A percentile compares a stretch with the other conserved stretches of the same genome.
Conservation (phyloP, 2,329 filamentous ascomycete genomes). For the Trichoderma koningii region DNA sequence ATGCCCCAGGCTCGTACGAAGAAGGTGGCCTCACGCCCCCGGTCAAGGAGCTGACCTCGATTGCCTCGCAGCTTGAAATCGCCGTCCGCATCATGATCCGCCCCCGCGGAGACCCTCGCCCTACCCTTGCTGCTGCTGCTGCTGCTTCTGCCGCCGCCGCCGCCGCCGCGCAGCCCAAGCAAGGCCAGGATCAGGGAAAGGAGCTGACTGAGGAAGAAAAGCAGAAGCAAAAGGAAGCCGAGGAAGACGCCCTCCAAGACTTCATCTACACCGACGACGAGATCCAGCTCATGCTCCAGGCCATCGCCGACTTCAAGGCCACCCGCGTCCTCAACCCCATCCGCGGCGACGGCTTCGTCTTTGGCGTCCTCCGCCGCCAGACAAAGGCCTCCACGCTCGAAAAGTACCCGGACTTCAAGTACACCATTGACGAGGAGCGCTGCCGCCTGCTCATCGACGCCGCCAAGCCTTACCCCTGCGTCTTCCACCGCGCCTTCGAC, state of each 20-base stretch:
- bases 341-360: slow-evolving; percentile 59
- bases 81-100: slow-evolving; percentile 59
- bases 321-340: slow-evolving; percentile 42
- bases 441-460: slow-evolving; percentile 46
- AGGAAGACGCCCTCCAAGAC: slow-evolving; percentile 37
- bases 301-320: slow-evolving; percentile 44
- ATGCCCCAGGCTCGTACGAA: slow-evolving; percentile 52
- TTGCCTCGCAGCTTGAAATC: slow-evolving; percentile 37
- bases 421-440: slow-evolving; percentile 45
- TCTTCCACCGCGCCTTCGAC: slow-evolving; percentile 62
- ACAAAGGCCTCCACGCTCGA: slow-evolving; percentile 16
- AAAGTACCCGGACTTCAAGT: slow-evolving; percentile 15
- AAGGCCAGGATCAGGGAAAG: background rate
- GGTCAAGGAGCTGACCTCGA: slow-evolving; percentile 41
- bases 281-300: slow-evolving; percentile 46
- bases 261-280: slow-evolving; percentile 54
- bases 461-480: slow-evolving; percentile 47
- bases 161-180: too few relatives aligned
- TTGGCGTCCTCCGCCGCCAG: slow-evolving; percentile 47
- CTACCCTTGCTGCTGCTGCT: background rate
- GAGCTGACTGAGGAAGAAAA: background rate
- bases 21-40: slow-evolving; percentile 56
- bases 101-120: slow-evolving; percentile 40
- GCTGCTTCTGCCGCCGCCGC: too few relatives aligned
- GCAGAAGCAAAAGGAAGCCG: background rate